Conservation (phyloP, 2,329 filamentous ascomycete genomes). For the Grosmannia clavigera region DNA sequence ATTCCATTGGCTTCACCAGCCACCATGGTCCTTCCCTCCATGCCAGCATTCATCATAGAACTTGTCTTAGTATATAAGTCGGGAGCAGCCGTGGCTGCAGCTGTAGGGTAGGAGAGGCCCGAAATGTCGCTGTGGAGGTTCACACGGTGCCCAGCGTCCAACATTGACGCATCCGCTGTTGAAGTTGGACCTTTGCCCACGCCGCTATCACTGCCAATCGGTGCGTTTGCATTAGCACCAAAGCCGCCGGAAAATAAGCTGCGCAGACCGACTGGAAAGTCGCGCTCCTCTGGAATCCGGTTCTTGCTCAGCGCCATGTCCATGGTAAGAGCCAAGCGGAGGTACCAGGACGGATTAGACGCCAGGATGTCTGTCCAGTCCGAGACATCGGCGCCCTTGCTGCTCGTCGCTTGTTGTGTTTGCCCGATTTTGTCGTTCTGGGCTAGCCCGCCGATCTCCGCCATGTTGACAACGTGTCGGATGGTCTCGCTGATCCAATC, state of each 20-base stretch:
- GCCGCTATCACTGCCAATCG: neutral
- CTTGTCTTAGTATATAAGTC: too few species aligned
- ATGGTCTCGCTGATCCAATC: slow-evolving; percentile 12
- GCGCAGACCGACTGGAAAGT: slow-evolving; percentile 11
- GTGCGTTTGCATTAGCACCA: neutral
- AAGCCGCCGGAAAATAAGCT: slow-evolving; percentile 5
- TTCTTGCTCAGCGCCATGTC: slow-evolving; percentile 13
- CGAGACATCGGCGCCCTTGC: neutral
- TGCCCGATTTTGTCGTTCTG: neutral
- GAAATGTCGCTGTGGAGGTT: too few species aligned
- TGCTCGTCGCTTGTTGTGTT: neutral
- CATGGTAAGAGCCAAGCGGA: slow-evolving; percentile 12
- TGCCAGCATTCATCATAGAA: neutral
- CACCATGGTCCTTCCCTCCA: neutral
- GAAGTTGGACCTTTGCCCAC: too few species aligned
- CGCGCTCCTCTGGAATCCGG: slow-evolving; percentile 13
- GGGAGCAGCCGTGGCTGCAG: too few species aligned
- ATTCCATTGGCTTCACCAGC: neutral
- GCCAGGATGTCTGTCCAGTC: slow-evolving; percentile 12
- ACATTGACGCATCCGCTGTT: too few species aligned
- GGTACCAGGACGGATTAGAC: slow-evolving; percentile 11
- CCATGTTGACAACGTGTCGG: slow-evolving; percentile 11
- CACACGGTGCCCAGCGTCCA: too few species aligned
- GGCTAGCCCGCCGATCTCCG: slow-evolving; percentile 9
- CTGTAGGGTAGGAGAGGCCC: too few species aligned